Evolutionary conservation across 768 basidiomycete species (phyloP), one percentile per base, ranked within the genome.

Genomic region (Hemileccinum impolitum): DNA sequence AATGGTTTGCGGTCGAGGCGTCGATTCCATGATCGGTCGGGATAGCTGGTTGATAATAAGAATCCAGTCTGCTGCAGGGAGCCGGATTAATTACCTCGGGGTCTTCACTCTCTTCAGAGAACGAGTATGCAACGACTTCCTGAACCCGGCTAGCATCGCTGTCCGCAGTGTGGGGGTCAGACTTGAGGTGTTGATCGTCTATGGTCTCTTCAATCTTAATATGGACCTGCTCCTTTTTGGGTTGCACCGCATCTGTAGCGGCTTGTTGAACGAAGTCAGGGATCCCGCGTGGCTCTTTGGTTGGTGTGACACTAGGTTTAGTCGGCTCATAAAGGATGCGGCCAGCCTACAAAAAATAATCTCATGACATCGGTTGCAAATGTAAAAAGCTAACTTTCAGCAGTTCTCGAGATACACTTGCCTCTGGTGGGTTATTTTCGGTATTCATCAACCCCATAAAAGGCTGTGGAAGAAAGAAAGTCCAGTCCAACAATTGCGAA

Each of bases 201-300:
- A 25, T 15, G 13, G 13, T 36, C 17, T 47, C 38, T 23, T 48
- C 53, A 1, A 10, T 30, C 23, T 60, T 43, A 26, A 45, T 25
- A 31, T 30, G 14, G 13, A 30, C 13, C 12, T 32, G 35, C 15
- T 43, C 48, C 17, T 51, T 28, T 23, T 32, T 14, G 5, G 21
- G 28, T 25, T 51, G 52, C 15, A 35, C 47, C 34, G 21, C 28
- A 15, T 43, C 30, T 21, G 49, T 47, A 14, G 13, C 2, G n/a
- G 17, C 35, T 19, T 39, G 38, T 32, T 45, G 53, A 19, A 52
- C 40, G 30, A 64, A 61, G 34, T 55, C 55, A 28, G 55, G 44
- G 28, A 57, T 54, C 41, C 63, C 65, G 66, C 65, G 68, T 11
- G 69, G 64, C 7, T 69, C 70, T 55, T 67, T 65, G 38, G 47